Percentiles rank a stretch among this genome's conserved stretches.
phyloP scores from a whole-genome alignment of 106 monocot species.

The Phalaenopsis aphrodite region DNA sequence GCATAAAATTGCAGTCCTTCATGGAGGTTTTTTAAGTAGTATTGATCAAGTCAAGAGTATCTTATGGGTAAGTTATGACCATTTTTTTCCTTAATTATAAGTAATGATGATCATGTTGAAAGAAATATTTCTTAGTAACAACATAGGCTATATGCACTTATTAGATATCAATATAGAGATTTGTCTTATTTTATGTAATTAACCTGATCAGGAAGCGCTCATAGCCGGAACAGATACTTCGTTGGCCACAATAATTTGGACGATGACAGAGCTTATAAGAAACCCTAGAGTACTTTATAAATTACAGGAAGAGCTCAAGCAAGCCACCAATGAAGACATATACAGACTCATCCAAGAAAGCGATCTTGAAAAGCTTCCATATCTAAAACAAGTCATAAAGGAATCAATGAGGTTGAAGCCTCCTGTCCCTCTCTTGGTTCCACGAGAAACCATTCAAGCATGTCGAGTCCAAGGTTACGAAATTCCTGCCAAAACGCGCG shows the following conservation, averaged over 20 bases:
- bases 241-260: too few relatives aligned
- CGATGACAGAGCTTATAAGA: too few relatives aligned
- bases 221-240: too few relatives aligned
- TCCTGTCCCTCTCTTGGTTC: constrained; percentile 12
- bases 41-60: constrained; percentile 23
- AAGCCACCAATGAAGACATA: not conserved
- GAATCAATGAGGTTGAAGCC: constrained; percentile 19
- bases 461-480: too few relatives aligned
- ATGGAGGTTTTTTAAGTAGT: not conserved
- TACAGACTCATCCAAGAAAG: constrained; percentile 6
- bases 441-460: not conserved
- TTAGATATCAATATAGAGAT: too few relatives aligned
- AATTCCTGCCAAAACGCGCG: too few relatives aligned
- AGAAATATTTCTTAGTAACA: too few relatives aligned
- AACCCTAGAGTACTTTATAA: constrained; percentile 1
- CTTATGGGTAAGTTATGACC: constrained; percentile 4
- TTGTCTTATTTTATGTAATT: too few relatives aligned
- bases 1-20: not conserved
- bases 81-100: not conserved
- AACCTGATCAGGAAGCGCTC: too few relatives aligned
- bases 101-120: too few relatives aligned
- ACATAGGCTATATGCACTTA: too few relatives aligned
- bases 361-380: constrained; percentile 10
- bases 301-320: constrained; percentile 15
- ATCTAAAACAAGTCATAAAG: constrained; percentile 22